phyloP scores from a whole-genome alignment of 139 green algal species.

The Chlorella vulgaris region DNA sequence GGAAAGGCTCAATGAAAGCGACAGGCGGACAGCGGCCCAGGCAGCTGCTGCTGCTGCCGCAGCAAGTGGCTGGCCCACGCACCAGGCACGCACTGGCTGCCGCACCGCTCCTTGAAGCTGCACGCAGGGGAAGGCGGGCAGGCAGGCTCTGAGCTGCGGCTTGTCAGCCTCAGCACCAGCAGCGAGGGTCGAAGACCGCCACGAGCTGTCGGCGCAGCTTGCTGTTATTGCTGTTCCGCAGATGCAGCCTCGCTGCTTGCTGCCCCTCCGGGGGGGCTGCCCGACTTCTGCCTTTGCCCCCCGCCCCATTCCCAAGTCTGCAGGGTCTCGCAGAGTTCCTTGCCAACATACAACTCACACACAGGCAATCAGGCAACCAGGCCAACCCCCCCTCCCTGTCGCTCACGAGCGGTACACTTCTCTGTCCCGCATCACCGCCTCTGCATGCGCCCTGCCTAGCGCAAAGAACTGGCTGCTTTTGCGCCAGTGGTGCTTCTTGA shows the following conservation, averaged over 20 bases:
- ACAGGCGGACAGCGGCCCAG: too few species aligned
- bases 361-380: neutral
- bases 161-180: neutral
- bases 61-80: too few species aligned
- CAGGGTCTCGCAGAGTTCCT: neutral
- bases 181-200: neutral
- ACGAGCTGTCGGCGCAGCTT: too few species aligned
- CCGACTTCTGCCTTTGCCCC: neutral
- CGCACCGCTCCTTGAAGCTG: conserved; percentile 22
- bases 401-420: conserved; percentile 23
- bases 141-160: neutral
- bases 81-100: conserved; percentile 21
- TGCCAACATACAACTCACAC: neutral
- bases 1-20: too few species aligned
- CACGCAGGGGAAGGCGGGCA: neutral
- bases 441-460: conserved; percentile 27
- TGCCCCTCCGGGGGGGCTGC: too few species aligned
- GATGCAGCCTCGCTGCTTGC: too few species aligned
- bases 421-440: conserved; percentile 24
- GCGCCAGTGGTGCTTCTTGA: conserved; percentile 27
- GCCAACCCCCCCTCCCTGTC: neutral
- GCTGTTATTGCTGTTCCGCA: too few species aligned
- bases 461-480: conserved; percentile 42
- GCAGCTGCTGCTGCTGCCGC: neutral
- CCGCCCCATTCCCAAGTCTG: neutral